Evolutionary conservation across 306 rosid species (phyloP), one percentile per base, ranked within the genome.

Genomic region (Dalbergia cochinchinensis): DNA sequence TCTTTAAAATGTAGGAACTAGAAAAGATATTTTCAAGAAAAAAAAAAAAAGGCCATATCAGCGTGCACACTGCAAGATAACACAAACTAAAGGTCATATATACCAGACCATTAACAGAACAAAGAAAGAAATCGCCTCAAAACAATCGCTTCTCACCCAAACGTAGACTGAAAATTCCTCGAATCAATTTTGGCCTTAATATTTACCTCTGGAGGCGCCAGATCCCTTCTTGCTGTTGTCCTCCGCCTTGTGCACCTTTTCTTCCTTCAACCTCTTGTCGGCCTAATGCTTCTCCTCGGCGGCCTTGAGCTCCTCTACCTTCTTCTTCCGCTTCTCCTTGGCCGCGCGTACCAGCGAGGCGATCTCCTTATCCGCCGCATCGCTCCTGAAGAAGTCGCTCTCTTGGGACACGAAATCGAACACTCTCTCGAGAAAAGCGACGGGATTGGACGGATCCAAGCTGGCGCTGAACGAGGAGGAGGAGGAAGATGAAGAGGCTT

Each of bases 391-490:
- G 20, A 85, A 94, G 26, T 92, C 91, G 80, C 90, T 90, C 83
- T 91, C 90, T 35, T 80, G 86, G 83, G 89, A 84, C 86, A 94
- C 78, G 86, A 92, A 91, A 3, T 94, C 92, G 64, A 94, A 80
- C 3, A 73, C 91, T 58, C 62, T 80, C 83, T 92, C 84, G 8
- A 94, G 70, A 74, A 92, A 89, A 47, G 82, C 87, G 5, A 82
- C 55, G 4, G 98, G 91, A 4, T 84, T 90, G 12, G 90, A 85
- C 8, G 86, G 91, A 74, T 94, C 96, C 13, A 94, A 83, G 16
- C 31, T 73, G 7, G 92, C 90, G 4, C 33, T 86, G 55, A 94
- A 26, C 31, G 31, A 26, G 31, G 31, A 26, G 31, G 31, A 92
- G 19, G 91, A 79, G 19, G 88, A 47, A 44, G 89, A 78, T 0